These are phyloP conservation scores for Casaregolazyma lundiana DNA, from an alignment of 1,139 yeast species.

Conservation along the genomic window DNA sequence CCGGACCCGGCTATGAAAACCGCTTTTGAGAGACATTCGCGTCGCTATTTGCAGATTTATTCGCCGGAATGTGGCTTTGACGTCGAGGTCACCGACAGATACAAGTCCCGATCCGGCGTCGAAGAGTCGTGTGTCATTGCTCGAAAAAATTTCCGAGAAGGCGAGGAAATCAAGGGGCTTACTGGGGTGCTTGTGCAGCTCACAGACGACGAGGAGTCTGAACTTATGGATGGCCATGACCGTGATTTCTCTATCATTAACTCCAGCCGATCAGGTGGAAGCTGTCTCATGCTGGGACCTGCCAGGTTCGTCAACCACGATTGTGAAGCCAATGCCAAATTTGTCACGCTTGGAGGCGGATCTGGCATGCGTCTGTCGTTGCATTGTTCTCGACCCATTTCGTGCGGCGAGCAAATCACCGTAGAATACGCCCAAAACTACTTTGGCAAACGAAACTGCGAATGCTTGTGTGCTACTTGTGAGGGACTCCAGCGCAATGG, in stretches of 20 bases:
- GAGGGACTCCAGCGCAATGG: slow-evolving; percentile 32
- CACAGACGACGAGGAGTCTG: slow-evolving; percentile 33
- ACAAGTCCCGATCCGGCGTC: slow-evolving; percentile 27
- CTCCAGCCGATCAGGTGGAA: slow-evolving; percentile 33
- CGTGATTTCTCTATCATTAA: slow-evolving; percentile 42
- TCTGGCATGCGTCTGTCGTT: slow-evolving; percentile 32
- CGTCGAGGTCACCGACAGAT: slow-evolving; percentile 42
- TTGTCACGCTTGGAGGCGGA: slow-evolving; percentile 28
- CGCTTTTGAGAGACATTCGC: slow-evolving; percentile 38
- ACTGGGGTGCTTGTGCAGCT: slow-evolving; percentile 39
- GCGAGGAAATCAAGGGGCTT: slow-evolving; percentile 36
- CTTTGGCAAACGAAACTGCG: slow-evolving; percentile 40
- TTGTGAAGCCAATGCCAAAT: slow-evolving; percentile 41
- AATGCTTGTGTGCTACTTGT: slow-evolving; percentile 44
- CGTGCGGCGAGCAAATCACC: slow-evolving; percentile 44
- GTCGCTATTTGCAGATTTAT: slow-evolving; percentile 37
- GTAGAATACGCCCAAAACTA: slow-evolving; percentile 41
- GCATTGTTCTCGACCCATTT: slow-evolving; percentile 34
- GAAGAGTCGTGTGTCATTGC: slow-evolving; percentile 43
- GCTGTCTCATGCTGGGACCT: slow-evolving; percentile 46
- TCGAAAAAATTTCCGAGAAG: slow-evolving; percentile 29
- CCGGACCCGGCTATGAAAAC: slow-evolving; percentile 22
- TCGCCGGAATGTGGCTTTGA: slow-evolving; percentile 39
- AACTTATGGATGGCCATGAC: slow-evolving; percentile 26
- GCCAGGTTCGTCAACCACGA: slow-evolving; percentile 47